These are phyloP conservation scores for Eucalyptus coolabah DNA, from an alignment of 345 rosid species.

Conservation along the genomic window DNA sequence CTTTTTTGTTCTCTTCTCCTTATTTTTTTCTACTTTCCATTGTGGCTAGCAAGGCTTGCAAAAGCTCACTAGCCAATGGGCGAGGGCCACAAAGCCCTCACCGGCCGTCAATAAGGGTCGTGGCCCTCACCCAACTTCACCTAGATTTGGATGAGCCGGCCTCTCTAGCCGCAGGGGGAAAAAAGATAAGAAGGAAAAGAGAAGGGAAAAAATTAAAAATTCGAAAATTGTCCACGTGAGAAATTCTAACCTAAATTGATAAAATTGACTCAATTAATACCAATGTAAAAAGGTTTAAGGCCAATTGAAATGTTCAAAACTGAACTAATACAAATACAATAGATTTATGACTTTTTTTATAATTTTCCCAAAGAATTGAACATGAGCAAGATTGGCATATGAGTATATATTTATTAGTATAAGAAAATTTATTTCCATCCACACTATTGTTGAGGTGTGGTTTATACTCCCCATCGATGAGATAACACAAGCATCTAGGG, in stretches of 20 bases:
- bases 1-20: background rate
- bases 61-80: background rate
- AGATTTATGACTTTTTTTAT: too few species aligned
- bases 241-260: background rate
- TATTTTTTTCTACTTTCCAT: too few species aligned
- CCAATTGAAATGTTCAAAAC: background rate
- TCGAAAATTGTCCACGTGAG: background rate
- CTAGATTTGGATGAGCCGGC: background rate
- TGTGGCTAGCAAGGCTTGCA: background rate
- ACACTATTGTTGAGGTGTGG: background rate
- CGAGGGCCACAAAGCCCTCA: too few species aligned
- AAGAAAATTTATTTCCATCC: background rate
- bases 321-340: background rate
- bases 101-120: fast-evolving
- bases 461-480: fast-evolving
- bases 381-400: background rate
- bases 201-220: background rate
- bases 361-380: background rate
- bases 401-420: background rate
- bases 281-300: too few species aligned
- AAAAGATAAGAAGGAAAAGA: background rate
- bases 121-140: background rate
- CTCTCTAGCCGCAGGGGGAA: background rate
- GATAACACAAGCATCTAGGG: too few species aligned
- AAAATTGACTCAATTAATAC: background rate